phyloP scores from a whole-genome alignment of 2,329 filamentous ascomycete species.

The Orbilia brochopaga region DNA sequence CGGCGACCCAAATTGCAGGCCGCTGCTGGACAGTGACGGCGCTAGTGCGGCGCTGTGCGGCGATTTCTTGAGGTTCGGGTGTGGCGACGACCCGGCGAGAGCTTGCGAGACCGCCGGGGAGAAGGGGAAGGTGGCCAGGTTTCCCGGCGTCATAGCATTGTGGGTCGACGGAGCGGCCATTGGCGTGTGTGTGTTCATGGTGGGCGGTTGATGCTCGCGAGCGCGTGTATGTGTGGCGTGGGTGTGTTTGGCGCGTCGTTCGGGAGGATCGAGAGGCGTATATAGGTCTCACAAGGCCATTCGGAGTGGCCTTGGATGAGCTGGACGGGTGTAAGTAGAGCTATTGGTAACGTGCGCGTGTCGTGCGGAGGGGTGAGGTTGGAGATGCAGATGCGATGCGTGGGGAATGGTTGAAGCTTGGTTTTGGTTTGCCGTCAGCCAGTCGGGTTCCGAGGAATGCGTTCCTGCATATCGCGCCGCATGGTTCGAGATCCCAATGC shows the following conservation, averaged over 20 bases:
- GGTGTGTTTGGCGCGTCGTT: neutral
- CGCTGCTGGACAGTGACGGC: conserved; percentile 45
- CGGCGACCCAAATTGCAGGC: conserved; percentile 42
- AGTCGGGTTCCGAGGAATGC: too few species aligned
- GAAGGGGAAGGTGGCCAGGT: conserved; percentile 42
- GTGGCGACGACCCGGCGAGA: conserved; percentile 44
- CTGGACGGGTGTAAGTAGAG: neutral
- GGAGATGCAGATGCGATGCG: too few species aligned
- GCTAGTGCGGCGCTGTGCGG: conserved; percentile 41
- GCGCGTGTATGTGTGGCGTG: neutral
- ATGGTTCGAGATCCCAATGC: too few species aligned
- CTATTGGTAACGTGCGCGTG: neutral
- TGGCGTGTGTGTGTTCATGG: conserved; percentile 42
- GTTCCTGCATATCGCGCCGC: too few species aligned
- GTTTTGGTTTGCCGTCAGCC: neutral
- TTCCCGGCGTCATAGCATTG: conserved; percentile 41
- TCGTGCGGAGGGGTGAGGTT: neutral
- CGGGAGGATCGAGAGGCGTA: neutral
- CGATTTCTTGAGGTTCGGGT: conserved; percentile 45
- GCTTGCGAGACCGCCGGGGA: conserved; percentile 46
- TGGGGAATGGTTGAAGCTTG: neutral
- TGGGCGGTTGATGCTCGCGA: neutral
- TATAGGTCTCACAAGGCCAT: neutral
- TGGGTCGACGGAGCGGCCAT: conserved; percentile 31
- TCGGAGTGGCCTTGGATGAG: neutral